Base-by-base conservation (phyloP, 345 rosid species). In the Sapria himalayana region DNA sequence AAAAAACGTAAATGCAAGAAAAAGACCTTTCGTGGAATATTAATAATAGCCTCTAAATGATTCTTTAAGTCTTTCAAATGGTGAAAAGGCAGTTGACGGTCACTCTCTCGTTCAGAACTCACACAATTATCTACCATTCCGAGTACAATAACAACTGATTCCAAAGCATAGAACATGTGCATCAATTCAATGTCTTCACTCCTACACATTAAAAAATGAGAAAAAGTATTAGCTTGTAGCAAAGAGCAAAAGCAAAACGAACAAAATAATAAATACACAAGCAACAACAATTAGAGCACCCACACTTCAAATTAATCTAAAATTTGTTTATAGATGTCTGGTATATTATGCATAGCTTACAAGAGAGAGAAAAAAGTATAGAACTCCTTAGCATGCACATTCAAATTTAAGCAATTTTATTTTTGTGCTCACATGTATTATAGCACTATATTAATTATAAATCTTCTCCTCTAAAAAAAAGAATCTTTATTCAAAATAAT, bases 101-200 rank as follows among this genome's bases (percentile, higher is more conserved):
- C 42, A 60, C 51, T 56, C 51, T 64, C 76, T 36, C 39, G 60
- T 56, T 72, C 89, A 36, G 62, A 59, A 37, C 46, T 67, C 32
- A 43, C 27, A 47, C 59, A 69, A 61, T 52, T 73, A 47, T 63
- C 82, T 70, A 78, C 70, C 33, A 59, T 71, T 65, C 69, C 80
- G 33, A 86, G 59, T 14, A 89, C 85, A 52, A 86, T 73, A 38
- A 78, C 80, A 34, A 61, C 57, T 35, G 94, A 78, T 60, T 81
- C 94, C 71, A 86, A 43, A 47, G 89, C 78, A 78, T 86, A 86
- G 43, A 81, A 82, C 92, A 86, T 76, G 61, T 67, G 85, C 92
- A 86, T 81, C 54, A 86, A 72, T 63, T 86, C 97, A 63, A 78
- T 69, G 62, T 86, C 97, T 62, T 76, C 80, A 78, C 76, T 64